Conservation (phyloP, 169 alveolate genomes). For the Blepharisma undulans region DNA sequence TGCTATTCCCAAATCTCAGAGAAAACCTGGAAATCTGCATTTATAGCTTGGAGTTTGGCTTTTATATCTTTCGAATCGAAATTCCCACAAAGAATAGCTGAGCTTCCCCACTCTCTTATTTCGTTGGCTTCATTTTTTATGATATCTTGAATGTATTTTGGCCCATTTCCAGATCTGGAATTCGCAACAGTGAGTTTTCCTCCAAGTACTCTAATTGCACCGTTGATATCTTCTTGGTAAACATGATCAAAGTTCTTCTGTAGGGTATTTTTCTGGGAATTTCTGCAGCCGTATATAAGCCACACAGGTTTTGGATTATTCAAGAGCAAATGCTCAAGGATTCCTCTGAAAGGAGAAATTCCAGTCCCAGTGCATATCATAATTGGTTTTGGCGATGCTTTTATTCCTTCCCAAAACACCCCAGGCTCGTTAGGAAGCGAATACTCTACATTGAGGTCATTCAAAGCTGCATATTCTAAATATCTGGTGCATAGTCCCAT, state of each 20-base stretch:
- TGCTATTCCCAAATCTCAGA: slow-evolving; percentile 38
- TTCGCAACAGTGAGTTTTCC: slow-evolving; percentile 6
- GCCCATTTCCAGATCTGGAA: slow-evolving; percentile 14
- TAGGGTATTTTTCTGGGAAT: background rate
- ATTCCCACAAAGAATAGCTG: slow-evolving; percentile 25
- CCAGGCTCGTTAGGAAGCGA: background rate
- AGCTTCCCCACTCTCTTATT: background rate
- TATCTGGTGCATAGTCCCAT: slow-evolving; percentile 31
- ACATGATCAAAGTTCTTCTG: slow-evolving; percentile 32
- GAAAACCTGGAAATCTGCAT: background rate
- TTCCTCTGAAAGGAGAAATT: slow-evolving; percentile 39
- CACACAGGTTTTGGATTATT: slow-evolving; percentile 16
- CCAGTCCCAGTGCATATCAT: slow-evolving; percentile 36
- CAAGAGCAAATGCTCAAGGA: background rate
- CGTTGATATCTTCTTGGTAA: slow-evolving; percentile 5
- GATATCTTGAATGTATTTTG: slow-evolving; percentile 29
- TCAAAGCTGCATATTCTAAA: background rate
- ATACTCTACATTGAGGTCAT: background rate
- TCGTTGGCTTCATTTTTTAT: background rate
- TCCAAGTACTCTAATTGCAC: background rate
- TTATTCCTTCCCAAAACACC: background rate
- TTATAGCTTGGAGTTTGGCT: background rate
- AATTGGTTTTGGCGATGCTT: background rate
- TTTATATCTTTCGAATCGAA: slow-evolving; percentile 1
- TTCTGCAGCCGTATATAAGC: slow-evolving; percentile 29